phyloP scores from a whole-genome alignment of 139 green algal species.

The Chlorella vulgaris region DNA sequence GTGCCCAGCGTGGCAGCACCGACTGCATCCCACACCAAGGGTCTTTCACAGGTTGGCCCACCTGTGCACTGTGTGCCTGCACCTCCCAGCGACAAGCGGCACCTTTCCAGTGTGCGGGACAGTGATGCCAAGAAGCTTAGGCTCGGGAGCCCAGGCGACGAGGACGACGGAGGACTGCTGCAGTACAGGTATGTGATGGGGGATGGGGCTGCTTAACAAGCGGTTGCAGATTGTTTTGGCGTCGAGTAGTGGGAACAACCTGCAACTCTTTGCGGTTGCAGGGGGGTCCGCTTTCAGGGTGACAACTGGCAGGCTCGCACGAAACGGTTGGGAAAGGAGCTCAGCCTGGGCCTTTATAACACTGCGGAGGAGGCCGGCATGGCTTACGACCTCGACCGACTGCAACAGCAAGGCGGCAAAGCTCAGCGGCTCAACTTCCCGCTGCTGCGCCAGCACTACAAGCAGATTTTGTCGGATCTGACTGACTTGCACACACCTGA shows the following conservation, averaged over 20 bases:
- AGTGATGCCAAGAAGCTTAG: no score
- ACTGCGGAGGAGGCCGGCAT: constrained; percentile 30
- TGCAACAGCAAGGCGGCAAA: constrained; percentile 27
- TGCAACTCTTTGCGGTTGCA: no score
- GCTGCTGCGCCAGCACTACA: constrained; percentile 24
- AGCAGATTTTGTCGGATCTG: constrained; percentile 21
- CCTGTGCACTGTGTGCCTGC: no score
- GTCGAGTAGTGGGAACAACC: no score
- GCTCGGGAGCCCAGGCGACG: not conserved
- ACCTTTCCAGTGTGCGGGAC: no score
- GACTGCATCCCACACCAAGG: no score
- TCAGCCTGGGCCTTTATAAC: constrained; percentile 29
- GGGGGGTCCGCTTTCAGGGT: constrained; percentile 24
- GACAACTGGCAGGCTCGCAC: constrained; percentile 29
- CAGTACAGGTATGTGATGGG: not conserved
- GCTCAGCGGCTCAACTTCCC: constrained; percentile 40
- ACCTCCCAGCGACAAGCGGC: no score
- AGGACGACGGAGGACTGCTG: not conserved
- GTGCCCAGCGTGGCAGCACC: no score
- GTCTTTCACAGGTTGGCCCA: no score
- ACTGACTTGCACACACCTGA: not conserved
- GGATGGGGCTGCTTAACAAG: no score
- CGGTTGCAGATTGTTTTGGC: no score
- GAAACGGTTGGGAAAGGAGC: constrained; percentile 10
- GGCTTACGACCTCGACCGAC: constrained; percentile 27